Percentiles rank a stretch among this genome's conserved stretches.
Conservation (phyloP, 768 basidiomycete genomes). For the Porpolomopsis calyptriformis region DNA sequence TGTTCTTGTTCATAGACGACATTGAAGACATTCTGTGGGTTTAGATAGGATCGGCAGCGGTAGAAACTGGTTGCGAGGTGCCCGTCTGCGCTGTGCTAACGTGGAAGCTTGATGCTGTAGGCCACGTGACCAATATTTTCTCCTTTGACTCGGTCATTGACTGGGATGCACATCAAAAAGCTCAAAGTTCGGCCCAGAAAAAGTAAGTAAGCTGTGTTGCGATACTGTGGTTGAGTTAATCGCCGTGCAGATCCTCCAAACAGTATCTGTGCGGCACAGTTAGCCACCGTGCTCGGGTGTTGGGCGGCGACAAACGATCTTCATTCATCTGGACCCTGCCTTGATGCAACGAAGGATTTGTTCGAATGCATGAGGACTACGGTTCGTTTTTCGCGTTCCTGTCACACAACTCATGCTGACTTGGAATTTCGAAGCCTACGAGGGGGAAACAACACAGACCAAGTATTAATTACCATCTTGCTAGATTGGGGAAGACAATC, state of each 20-base stretch:
- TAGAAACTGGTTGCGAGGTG: neutral
- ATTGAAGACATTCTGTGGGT: slow-evolving; percentile 6
- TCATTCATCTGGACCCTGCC: slow-evolving; percentile 43
- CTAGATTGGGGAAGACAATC: slow-evolving; percentile 62
- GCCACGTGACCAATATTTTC: neutral
- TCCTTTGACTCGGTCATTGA: slow-evolving; percentile 29
- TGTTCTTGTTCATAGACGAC: slow-evolving; percentile 29
- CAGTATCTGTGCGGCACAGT: slow-evolving; percentile 55
- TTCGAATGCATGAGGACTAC: slow-evolving; percentile 80
- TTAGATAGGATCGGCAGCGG: neutral
- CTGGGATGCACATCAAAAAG: slow-evolving; percentile 53
- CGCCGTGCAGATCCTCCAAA: slow-evolving; percentile 30
- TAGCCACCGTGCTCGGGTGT: slow-evolving; percentile 74
- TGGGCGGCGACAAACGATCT: slow-evolving; percentile 71
- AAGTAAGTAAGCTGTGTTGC: slow-evolving; percentile 30
- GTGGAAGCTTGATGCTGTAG: slow-evolving; percentile 2
- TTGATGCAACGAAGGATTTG: slow-evolving; percentile 46
- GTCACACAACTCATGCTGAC: slow-evolving; percentile 4
- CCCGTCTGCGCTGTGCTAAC: neutral
- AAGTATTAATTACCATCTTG: slow-evolving; percentile 85
- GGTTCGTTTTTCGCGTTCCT: slow-evolving; percentile 34
- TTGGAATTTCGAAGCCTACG: slow-evolving; percentile 39
- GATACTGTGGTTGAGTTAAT: slow-evolving; percentile 4
- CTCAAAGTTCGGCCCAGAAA: slow-evolving; percentile 74
- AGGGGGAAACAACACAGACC: slow-evolving; percentile 58